Percentiles rank a stretch among this genome's conserved stretches.
These are phyloP conservation scores for Viridothelium virens DNA, from an alignment of 495 filamentous ascomycete genomes.

Conservation along the genomic window DNA sequence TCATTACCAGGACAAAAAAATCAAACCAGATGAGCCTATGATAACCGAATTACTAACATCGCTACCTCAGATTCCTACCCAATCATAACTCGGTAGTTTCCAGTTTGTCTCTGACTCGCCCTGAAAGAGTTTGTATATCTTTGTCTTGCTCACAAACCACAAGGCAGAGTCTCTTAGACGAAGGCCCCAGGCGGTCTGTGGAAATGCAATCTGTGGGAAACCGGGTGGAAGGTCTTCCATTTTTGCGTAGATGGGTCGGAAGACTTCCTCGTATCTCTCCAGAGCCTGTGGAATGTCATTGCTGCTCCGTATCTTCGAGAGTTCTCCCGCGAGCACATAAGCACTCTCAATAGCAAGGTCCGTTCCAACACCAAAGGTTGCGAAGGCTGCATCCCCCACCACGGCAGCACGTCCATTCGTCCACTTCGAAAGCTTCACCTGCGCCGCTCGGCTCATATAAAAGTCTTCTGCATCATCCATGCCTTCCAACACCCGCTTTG, in stretches of 20 bases:
- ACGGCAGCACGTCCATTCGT: constrained; percentile 17
- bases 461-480: constrained; percentile 25
- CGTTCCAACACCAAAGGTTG: constrained; percentile 23
- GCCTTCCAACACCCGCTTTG: constrained; percentile 19
- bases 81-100: constrained; percentile 1
- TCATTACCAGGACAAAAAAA: no score
- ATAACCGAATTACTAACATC: not conserved
- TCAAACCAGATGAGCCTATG: not conserved
- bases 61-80: not conserved
- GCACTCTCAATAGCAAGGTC: constrained; percentile 22
- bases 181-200: constrained; percentile 19
- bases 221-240: constrained; percentile 9
- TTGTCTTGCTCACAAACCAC: constrained; percentile 9
- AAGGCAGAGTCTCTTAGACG: constrained; percentile 11
- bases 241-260: constrained; percentile 14
- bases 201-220: constrained; percentile 16
- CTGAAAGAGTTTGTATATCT: constrained; percentile 6
- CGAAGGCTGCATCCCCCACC: constrained; percentile 24
- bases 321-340: constrained; percentile 25
- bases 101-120: not conserved
- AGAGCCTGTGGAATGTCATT: constrained; percentile 10
- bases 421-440: constrained; percentile 17
- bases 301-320: constrained; percentile 16
- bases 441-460: constrained; percentile 21
- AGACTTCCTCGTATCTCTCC: constrained; percentile 17